Base-by-base conservation (phyloP, 1,284 basidiomycete species). In the Entoloma clypeatum region DNA sequence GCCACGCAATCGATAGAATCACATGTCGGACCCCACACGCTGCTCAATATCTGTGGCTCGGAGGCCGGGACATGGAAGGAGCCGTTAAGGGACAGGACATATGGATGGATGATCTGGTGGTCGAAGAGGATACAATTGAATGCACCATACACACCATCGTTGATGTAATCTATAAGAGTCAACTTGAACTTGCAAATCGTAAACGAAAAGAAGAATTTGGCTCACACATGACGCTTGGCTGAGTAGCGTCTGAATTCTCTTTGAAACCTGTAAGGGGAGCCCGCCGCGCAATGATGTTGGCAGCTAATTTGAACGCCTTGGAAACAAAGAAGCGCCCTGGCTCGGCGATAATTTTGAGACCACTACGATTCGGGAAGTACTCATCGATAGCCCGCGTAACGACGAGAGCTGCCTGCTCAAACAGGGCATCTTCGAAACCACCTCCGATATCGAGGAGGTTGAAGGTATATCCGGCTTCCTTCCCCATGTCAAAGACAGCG, bases 71-170 rank as follows among this genome's bases (percentile, higher is more conserved):
- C 50, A 50, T 77, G 73, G 59, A 78, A 76, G 4, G 75, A 77
- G 16, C 69, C 70, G 27, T 68, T 64, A 62, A 79, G 59, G 7
- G 74, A 74, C 38, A 94, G 72, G 19, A 92, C 87, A 62, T 89
- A 83, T 28, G 92, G 92, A 56, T 86, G 77, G 13, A 90, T 86
- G 46, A 82, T 77, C 60, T 92, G 89, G 67, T 94, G 92, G 67
- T 95, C 92, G 64, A 94, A 95, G 59, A 95, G 72, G 65, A 92
- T 89, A 65, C 91, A 93, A 77, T 99, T 98, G 79, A 99, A 98
- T 14, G 95, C 89, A 40, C 95, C 94, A 65, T 99, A 99, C 28
- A 97, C 91, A 32, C 93, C 94, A 63, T 96, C 94, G 68, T 94
- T 96, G 77, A 96, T 91, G 72, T 96, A 97, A 71, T 95, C 90